A percentile compares a stretch with the other conserved stretches of the same genome.
phyloP scores from a whole-genome alignment of 140 eudicot genomes.

The Anethum foeniculum region DNA sequence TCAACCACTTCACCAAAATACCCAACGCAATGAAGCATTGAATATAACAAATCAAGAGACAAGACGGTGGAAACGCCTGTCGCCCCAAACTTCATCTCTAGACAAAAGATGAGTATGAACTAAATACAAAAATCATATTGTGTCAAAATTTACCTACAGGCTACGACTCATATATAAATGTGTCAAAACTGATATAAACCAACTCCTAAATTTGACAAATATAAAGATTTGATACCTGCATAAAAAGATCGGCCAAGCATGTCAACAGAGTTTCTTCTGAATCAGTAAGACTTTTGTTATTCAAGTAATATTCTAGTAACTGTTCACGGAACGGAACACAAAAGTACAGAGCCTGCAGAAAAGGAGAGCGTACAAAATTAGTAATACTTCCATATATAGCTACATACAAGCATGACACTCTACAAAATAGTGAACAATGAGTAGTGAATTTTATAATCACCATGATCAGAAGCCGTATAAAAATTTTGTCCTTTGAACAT shows the following conservation, averaged over 20 bases:
- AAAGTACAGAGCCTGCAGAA: conserved; percentile 51
- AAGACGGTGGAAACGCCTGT: neutral
- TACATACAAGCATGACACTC: neutral
- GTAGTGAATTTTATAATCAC: neutral
- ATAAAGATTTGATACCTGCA: conserved; percentile 20
- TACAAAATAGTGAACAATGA: neutral
- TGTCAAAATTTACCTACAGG: neutral
- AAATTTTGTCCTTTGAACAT: neutral
- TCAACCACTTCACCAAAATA: neutral
- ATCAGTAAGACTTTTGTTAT: conserved; percentile 43
- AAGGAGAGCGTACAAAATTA: neutral
- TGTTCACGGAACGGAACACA: conserved; percentile 78
- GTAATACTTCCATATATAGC: neutral
- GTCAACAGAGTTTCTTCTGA: conserved; percentile 57
- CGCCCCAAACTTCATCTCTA: neutral
- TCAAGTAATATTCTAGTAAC: conserved; percentile 47
- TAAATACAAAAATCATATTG: neutral
- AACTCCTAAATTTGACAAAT: neutral
- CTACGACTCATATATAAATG: neutral
- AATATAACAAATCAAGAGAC: neutral
- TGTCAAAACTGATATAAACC: neutral
- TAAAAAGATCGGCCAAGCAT: conserved; percentile 56
- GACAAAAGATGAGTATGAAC: neutral
- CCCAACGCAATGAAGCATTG: neutral
- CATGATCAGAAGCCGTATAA: neutral